Evolutionary conservation across 305 asterid species (phyloP), one percentile per base, ranked within the genome.

Genomic region (Euphrasia arctica): DNA sequence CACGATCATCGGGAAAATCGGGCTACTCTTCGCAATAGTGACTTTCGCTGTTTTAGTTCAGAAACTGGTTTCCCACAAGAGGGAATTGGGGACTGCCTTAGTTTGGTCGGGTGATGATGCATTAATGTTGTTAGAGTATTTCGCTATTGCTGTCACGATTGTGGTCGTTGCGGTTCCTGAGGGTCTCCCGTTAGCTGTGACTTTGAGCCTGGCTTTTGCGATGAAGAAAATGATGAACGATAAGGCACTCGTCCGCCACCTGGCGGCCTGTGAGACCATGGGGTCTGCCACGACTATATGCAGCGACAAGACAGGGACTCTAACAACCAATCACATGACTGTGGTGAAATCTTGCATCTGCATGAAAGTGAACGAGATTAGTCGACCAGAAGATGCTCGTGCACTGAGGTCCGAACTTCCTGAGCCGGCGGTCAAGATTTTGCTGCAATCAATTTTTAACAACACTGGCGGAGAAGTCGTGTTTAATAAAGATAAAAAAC

Each of bases 161-260:
- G 97, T 89, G 4, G 97, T 87, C 4, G 97, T 89, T 31, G 97
- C 95, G 27, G 97, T 89, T 34, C 97, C 97, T 0, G 97, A 89
- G 69, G 95, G 97, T 1, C 83, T 89, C 9, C 97, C 97, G 28
- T 64, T 89, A 15, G 95, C 97, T 7, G 97, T 89, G 59, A 89
- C 96, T 0, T 56, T 89, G 65, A 89, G 95, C 54, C 88, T 89
- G 7, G 96, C 96, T 0, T 89, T 89, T 54, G 96, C 95, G 25
- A 89, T 89, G 96, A 87, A 89, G 58, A 87, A 89, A 74, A 89
- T 89, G 96, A 89, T 87, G 95, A 87, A 89, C 10, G 95, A 87
- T 13, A 87, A 87, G 70, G 96, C 96, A 0, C 95, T 89, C n/a
- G 94, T 89, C 4, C 88, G 96, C 10, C 84, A 87, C 69, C 62